Evolutionary conservation across 306 rosid species (phyloP).

Genomic region (Glycyrrhiza uralensis): DNA sequence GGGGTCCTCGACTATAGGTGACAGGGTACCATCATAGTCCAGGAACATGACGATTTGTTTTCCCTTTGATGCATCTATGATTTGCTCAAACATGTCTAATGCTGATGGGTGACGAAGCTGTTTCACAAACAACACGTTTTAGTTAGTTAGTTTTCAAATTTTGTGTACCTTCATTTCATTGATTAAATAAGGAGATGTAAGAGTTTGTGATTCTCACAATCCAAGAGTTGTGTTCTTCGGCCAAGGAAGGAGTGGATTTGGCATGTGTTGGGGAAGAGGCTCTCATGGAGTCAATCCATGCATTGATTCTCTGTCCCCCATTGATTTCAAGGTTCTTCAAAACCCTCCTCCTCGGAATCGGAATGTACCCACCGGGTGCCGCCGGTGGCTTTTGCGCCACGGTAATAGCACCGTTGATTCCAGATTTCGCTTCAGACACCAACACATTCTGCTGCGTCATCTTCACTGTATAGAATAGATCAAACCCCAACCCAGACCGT

Average conservation of each 20-base stretch:
- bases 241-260: slow-evolving; percentile 51
- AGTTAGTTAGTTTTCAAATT: too few species aligned
- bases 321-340: slow-evolving; percentile 67
- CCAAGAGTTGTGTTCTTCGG: slow-evolving; percentile 61
- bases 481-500: not conserved
- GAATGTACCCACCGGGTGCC: slow-evolving; percentile 51
- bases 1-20: slow-evolving; percentile 87
- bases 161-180: too few species aligned
- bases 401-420: slow-evolving; percentile 37
- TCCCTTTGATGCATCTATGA: slow-evolving; percentile 70
- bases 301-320: slow-evolving; percentile 62
- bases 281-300: slow-evolving; percentile 88
- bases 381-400: slow-evolving; percentile 54
- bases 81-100: slow-evolving; percentile 73
- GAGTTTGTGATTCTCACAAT: slow-evolving; percentile 59
- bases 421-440: slow-evolving; percentile 38
- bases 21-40: slow-evolving; percentile 90
- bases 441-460: slow-evolving; percentile 83
- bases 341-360: slow-evolving; percentile 54
- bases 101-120: slow-evolving; percentile 87
- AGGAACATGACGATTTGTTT: slow-evolving; percentile 83
- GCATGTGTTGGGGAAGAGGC: slow-evolving; percentile 80
- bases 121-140: not conserved
- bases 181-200: too few species aligned
- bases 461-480: slow-evolving; percentile 36